These are phyloP conservation scores for Chara braunii DNA, from an alignment of 139 green algal species.

Conservation along the genomic window DNA sequence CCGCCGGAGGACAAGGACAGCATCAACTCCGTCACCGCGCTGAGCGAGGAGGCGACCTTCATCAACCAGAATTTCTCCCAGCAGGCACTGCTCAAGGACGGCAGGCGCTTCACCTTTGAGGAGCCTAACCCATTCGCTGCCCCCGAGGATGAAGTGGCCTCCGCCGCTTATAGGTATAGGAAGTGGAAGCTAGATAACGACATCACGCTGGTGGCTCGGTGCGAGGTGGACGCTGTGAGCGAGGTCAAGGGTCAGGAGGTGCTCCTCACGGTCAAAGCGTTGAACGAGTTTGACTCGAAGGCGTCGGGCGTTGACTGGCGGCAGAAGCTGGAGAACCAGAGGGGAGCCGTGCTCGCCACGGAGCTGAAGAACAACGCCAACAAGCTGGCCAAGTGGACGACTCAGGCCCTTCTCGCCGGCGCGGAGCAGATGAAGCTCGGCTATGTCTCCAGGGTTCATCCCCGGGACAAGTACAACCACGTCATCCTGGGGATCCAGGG, in stretches of 20 bases:
- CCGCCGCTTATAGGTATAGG: constrained; percentile 64
- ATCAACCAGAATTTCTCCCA: constrained; percentile 85
- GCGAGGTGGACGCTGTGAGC: constrained; percentile 76
- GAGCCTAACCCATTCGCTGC: constrained; percentile 66
- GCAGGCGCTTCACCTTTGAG: constrained; percentile 49
- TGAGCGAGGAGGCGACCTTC: constrained; percentile 79
- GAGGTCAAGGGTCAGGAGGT: constrained; percentile 58
- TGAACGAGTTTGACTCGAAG: constrained; percentile 91
- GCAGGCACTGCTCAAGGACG: constrained; percentile 52
- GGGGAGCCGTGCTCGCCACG: constrained; percentile 83
- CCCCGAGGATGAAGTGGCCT: constrained; percentile 46
- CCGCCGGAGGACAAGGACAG: constrained; percentile 77
- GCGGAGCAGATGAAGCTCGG: constrained; percentile 90
- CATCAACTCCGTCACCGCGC: constrained; percentile 82
- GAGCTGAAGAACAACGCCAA: constrained; percentile 97
- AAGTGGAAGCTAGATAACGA: constrained; percentile 62
- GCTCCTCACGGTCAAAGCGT: constrained; percentile 75
- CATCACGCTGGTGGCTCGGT: constrained; percentile 73
- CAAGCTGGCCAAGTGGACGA: constrained; percentile 96
- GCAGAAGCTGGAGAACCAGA: constrained; percentile 89
- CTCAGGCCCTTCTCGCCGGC: constrained; percentile 74
- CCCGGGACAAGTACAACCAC: constrained; percentile 76
- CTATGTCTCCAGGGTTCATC: constrained; percentile 52
- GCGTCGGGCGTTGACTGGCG: constrained; percentile 79
- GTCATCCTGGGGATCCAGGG: constrained; percentile 75